Evolutionary conservation across 345 rosid species (phyloP).

Genomic region (Bretschneidera sinensis): DNA sequence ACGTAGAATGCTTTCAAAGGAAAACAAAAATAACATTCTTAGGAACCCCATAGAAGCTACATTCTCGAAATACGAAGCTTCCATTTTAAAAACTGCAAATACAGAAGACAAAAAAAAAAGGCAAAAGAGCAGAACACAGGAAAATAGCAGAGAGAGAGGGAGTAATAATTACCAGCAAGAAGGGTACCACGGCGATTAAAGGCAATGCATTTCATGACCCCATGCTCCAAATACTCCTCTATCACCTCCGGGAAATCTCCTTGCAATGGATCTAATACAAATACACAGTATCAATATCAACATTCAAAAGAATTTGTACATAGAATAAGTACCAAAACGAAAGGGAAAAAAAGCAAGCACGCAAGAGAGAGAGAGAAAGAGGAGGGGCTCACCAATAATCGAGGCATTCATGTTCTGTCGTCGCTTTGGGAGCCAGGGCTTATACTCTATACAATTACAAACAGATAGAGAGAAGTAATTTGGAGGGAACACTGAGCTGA

Average conservation of each 20-base stretch:
- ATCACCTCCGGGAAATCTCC: conserved; percentile 99
- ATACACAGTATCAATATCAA: neutral
- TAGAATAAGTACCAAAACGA: neutral
- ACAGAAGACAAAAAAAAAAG: neutral
- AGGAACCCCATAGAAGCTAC: too few relatives aligned
- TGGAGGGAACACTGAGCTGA: neutral
- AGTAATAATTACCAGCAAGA: conserved; percentile 73
- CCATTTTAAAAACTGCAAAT: too few relatives aligned
- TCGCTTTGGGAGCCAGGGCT: neutral
- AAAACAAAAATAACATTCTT: too few relatives aligned
- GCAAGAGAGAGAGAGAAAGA: neutral
- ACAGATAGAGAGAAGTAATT: neutral
- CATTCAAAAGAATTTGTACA: neutral
- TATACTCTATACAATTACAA: neutral
- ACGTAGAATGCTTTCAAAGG: too few relatives aligned
- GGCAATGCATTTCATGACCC: conserved; percentile 87
- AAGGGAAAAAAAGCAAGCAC: neutral
- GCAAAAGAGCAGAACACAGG: neutral
- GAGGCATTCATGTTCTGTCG: conserved; percentile 44
- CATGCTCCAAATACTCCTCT: conserved; percentile 96
- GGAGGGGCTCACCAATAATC: conserved; percentile 54
- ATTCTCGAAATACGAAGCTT: too few relatives aligned
- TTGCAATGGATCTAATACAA: conserved; percentile 74
- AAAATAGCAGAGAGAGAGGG: neutral
- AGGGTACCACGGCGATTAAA: conserved; percentile 97